Evolutionary conservation across 164 flowering plant species (phyloP), one percentile per base, ranked within the genome.

Genomic region (Euptelea pleiosperma): DNA sequence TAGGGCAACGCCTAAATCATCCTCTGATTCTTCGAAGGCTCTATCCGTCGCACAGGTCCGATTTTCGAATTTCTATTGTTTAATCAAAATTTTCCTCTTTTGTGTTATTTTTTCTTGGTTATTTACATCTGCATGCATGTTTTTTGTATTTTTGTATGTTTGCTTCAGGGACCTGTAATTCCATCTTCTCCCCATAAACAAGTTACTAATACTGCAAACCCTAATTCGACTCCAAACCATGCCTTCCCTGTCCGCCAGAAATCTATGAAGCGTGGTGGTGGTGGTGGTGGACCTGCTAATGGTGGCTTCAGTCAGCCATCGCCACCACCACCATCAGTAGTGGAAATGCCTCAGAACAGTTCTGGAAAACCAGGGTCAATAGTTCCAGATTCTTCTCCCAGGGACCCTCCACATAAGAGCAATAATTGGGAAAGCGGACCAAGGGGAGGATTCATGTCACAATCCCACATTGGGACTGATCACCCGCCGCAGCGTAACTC

Each of bases 401-500:
- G 80, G 61, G 82, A 80, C 1, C 67, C 66, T 61, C 39, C 61
- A 6, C 68, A 68, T 14, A 64, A 67, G 54, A 63, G 60, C 41
- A 69, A 43, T 46, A 77, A 69, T 45, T 65, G 75, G 81, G 83
- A 74, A 10, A 16, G 65, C 21, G 76, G 82, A 57, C 73, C 67
- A 10, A 73, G 73, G 60, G 78, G 67, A 44, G 77, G 80, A 6
- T 67, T 67, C 59, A 71, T 44, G 16, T 59, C 82, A 39, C 89
- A 73, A 16, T 31, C 78, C 30, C 71, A 66, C 48, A 16, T 52
- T 42, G 78, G 64, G 22, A 84, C 62, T 58, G 85, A 75, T 45
- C 80, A 70, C 50, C 79, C 77, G 26, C 82, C 63, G 11, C 91
- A 68, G 3, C 60, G 78, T 1, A 75, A 69, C n/a, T n/a, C n/a